Evolutionary conservation across 2,329 filamentous ascomycete genomes (phyloP).

Genomic region (Pseudofabraea citricarpa): DNA sequence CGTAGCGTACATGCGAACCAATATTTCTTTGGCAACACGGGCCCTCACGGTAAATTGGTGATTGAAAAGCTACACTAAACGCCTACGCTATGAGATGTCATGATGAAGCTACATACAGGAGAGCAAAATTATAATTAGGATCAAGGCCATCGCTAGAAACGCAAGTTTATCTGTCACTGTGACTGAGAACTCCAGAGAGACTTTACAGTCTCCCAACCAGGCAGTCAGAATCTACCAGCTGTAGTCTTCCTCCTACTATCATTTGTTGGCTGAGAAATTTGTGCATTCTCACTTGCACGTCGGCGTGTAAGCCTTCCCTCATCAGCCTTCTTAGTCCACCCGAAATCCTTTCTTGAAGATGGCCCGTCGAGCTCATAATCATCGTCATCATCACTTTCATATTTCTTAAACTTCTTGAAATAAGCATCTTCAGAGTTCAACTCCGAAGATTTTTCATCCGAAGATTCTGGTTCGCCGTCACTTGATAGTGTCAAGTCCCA

Average conservation of each 20-base stretch:
- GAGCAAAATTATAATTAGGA: too few species aligned
- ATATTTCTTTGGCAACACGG: too few species aligned
- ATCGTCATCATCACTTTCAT: neutral
- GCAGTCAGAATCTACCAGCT: neutral
- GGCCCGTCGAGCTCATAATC: neutral
- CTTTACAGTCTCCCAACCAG: slow-evolving; percentile 1
- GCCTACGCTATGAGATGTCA: too few species aligned
- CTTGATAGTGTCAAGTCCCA: slow-evolving; percentile 2
- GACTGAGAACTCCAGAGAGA: neutral
- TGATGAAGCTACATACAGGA: too few species aligned
- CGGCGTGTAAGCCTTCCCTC: neutral
- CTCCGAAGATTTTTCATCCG: neutral
- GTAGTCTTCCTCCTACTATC: neutral
- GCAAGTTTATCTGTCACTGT: neutral
- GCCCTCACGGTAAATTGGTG: too few species aligned
- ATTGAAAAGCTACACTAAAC: too few species aligned
- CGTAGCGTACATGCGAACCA: too few species aligned
- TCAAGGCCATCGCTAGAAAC: too few species aligned
- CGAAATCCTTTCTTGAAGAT: neutral
- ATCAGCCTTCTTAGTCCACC: neutral
- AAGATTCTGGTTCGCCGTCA: neutral
- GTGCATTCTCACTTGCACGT: neutral
- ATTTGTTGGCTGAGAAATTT: neutral
- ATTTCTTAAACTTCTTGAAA: neutral
- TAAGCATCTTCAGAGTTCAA: neutral